phyloP scores from a whole-genome alignment of 306 rosid species.

The Dalbergia cultrata region DNA sequence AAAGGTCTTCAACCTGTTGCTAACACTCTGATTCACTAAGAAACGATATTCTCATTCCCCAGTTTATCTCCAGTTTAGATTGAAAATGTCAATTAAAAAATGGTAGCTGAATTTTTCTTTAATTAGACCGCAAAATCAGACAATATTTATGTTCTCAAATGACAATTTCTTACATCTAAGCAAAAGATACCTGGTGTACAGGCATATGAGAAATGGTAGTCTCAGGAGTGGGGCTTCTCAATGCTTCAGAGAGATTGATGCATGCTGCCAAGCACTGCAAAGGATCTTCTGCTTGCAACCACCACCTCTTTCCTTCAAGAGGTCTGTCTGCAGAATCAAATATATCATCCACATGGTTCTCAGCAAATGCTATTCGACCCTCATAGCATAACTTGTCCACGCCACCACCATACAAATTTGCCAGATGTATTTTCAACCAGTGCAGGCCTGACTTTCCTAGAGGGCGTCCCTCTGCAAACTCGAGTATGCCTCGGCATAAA shows the following conservation, averaged over 20 bases:
- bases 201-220: slow-evolving; percentile 83
- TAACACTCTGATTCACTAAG: background rate
- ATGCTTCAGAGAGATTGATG: slow-evolving; percentile 82
- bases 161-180: slow-evolving; percentile 19
- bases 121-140: slow-evolving; percentile 30
- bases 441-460: slow-evolving; percentile 84
- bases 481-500: slow-evolving; percentile 91
- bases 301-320: slow-evolving; percentile 92
- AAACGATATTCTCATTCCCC: slow-evolving; percentile 16
- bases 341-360: slow-evolving; percentile 75
- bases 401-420: slow-evolving; percentile 92
- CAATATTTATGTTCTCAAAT: slow-evolving; percentile 11
- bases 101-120: slow-evolving; percentile 1
- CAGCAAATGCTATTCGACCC: slow-evolving; percentile 74
- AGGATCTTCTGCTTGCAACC: slow-evolving; percentile 98
- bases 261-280: slow-evolving; percentile 95
- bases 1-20: slow-evolving; percentile 3
- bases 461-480: slow-evolving; percentile 92
- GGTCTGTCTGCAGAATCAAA: slow-evolving; percentile 91
- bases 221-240: slow-evolving; percentile 93
- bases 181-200: slow-evolving; percentile 82
- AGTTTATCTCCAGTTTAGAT: slow-evolving; percentile 12
- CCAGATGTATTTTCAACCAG: slow-evolving; percentile 97
- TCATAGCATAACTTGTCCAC: slow-evolving; percentile 85
- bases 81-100: slow-evolving; percentile 30